These are phyloP conservation scores for Rhodotorula sphaerocarpa DNA, from an alignment of 768 basidiomycete genomes.

Conservation along the genomic window DNA sequence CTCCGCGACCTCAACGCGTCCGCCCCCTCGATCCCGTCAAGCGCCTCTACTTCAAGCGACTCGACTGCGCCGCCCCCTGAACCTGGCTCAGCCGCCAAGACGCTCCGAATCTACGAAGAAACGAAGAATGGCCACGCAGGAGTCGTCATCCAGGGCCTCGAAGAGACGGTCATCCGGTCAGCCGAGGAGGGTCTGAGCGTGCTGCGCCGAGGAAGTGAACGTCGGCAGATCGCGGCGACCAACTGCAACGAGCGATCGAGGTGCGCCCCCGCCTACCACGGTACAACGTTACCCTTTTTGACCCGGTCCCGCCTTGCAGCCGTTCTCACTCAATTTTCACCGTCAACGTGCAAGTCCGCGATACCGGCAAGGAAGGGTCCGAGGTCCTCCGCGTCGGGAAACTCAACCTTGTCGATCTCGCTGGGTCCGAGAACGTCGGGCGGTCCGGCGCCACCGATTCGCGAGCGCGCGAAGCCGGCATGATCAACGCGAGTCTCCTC, in stretches of 20 bases:
- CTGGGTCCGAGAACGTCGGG: constrained; percentile 95
- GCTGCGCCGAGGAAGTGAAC: constrained; percentile 77
- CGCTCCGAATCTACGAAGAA: constrained; percentile 90
- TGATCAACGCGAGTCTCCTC: constrained; percentile 94
- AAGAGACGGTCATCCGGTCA: constrained; percentile 63
- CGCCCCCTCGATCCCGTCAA: constrained; percentile 49
- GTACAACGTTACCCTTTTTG: neutral
- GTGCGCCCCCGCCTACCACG: constrained; percentile 19
- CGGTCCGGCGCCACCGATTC: constrained; percentile 91
- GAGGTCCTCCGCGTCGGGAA: constrained; percentile 89
- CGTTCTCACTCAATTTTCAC: constrained; percentile 97
- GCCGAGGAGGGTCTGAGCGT: constrained; percentile 73
- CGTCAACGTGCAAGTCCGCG: constrained; percentile 88
- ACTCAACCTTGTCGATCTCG: constrained; percentile 91
- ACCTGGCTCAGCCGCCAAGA: constrained; percentile 29
- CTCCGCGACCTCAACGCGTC: constrained; percentile 71
- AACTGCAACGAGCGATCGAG: constrained; percentile 95
- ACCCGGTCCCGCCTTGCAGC: constrained; percentile 42
- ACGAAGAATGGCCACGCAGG: constrained; percentile 61
- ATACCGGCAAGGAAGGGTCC: constrained; percentile 59
- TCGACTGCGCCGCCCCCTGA: neutral
- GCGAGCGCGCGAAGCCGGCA: constrained; percentile 89
- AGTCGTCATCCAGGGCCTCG: constrained; percentile 87
- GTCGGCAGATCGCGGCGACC: constrained; percentile 86
- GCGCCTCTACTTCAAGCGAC: neutral